phyloP scores from a whole-genome alignment of 176 grass and related monocot genomes.

The Luzula sylvatica region DNA sequence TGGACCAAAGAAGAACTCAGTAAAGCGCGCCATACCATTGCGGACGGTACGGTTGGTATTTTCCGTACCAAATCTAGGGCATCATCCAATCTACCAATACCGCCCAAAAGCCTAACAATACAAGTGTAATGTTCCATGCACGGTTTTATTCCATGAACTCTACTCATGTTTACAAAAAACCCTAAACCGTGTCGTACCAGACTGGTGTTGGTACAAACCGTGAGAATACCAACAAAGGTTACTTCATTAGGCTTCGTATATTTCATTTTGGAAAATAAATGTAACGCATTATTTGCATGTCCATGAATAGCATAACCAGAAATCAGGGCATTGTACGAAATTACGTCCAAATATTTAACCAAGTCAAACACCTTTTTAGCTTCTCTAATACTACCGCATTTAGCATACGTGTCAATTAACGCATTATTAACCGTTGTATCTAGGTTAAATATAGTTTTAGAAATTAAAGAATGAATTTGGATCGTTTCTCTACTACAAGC shows the following conservation, averaged over 20 bases:
- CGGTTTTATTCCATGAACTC: conserved; percentile 14
- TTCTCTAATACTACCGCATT: conserved; percentile 59
- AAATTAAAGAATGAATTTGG: conserved; percentile 55
- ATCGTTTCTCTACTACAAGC: conserved; percentile 36
- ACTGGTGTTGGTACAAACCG: conserved; percentile 63
- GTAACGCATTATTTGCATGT: conserved; percentile 13
- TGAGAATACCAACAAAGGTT: conserved; percentile 56
- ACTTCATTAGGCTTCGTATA: conserved; percentile 42
- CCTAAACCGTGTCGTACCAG: conserved; percentile 61
- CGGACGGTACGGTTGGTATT: conserved; percentile 19
- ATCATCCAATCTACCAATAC: conserved; percentile 56
- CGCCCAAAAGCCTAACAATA: conserved; percentile 27
- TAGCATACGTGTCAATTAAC: conserved; percentile 71
- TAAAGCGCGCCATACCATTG: conserved; percentile 34
- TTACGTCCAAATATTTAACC: conserved; percentile 13
- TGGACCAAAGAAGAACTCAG: conserved; percentile 48
- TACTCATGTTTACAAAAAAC: conserved; percentile 33
- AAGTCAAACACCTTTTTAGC: conserved; percentile 28
- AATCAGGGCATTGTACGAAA: conserved; percentile 32
- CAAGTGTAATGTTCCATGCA: conserved; percentile 35
- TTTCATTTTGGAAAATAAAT: conserved; percentile 37
- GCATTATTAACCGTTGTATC: conserved; percentile 56
- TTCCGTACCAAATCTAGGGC: conserved; percentile 21
- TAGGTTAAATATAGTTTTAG: conserved; percentile 42
- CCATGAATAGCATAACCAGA: conserved; percentile 29